Evolutionary conservation across 1,284 basidiomycete species (phyloP), one percentile per base, ranked within the genome.

Genomic region (Hymenochaete sp.): DNA sequence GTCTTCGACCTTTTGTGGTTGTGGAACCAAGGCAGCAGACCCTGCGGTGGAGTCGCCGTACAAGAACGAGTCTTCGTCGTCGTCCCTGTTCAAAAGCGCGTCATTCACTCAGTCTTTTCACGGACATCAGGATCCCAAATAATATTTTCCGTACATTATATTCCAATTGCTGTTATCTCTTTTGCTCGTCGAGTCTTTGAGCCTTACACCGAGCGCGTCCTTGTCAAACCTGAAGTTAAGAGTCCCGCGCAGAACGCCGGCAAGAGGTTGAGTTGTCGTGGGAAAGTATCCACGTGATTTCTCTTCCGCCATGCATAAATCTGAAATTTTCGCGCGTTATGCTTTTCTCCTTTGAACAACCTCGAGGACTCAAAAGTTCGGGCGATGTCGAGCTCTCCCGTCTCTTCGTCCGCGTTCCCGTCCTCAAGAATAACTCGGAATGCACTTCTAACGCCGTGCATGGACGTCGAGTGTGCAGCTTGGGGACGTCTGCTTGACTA

Each of bases 381-480:
- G 47, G 47, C 47, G 35, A 40, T 42, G 47, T 49, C 19, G 31
- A 25, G 38, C 27, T 38, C 32, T 27, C 19, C 47, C 42, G 35
- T 44, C 39, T 49, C 47, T 42, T 49, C 33, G 47, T 45, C 47
- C 47, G 47, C 47, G 47, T 49, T 49, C 47, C 47, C 47, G 47
- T 49, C 47, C 47, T 45, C 47, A 26, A 49, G 47, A 49, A 9
- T 24, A 26, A 44, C n/a, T n/a, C n/a, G n/a, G n/a, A n/a, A n/a
- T n/a, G n/a, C n/a, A n/a, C n/a, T n/a, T n/a, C n/a, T n/a, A n/a
- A n/a, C n/a, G n/a, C n/a, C n/a, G n/a, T n/a, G n/a, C n/a, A n/a
- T n/a, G n/a, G n/a, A n/a, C n/a, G n/a, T n/a, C n/a, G n/a, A n/a
- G n/a, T n/a, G n/a, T n/a, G n/a, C n/a, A n/a, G n/a, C n/a, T n/a